Evolutionary conservation across 2,329 filamentous ascomycete species (phyloP).

Genomic region (Hypoxylon sp.): DNA sequence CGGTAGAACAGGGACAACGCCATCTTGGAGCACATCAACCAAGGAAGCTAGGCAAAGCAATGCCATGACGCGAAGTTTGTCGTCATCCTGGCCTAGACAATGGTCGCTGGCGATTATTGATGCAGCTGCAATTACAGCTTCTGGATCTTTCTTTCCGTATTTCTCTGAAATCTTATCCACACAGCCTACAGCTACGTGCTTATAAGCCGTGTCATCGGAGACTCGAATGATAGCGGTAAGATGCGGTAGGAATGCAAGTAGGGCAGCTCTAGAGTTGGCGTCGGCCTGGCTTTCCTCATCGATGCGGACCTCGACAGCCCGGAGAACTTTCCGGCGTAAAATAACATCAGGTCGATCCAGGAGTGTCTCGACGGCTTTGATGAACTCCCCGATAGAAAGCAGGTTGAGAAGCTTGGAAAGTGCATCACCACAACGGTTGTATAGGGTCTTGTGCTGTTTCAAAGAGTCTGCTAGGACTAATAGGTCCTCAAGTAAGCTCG

Average conservation of each 20-base stretch:
- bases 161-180: slow-evolving; percentile 94
- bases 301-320: slow-evolving; percentile 83
- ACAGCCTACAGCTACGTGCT: slow-evolving; percentile 87
- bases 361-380: slow-evolving; percentile 86
- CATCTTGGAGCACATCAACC: slow-evolving; percentile 87
- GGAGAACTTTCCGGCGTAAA: slow-evolving; percentile 82
- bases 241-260: slow-evolving; percentile 83
- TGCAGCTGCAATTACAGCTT: slow-evolving; percentile 80
- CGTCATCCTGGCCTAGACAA: slow-evolving; percentile 80
- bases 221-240: slow-evolving; percentile 81
- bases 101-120: slow-evolving; percentile 79
- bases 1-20: slow-evolving; percentile 85
- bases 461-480: slow-evolving; percentile 74
- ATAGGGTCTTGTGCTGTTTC: slow-evolving; percentile 66
- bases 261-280: slow-evolving; percentile 72
- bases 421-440: slow-evolving; percentile 73
- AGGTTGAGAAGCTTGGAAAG: slow-evolving; percentile 85
- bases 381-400: slow-evolving; percentile 87
- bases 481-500: slow-evolving; percentile 73
- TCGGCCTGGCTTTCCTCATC: slow-evolving; percentile 78
- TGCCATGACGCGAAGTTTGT: slow-evolving; percentile 82
- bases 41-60: slow-evolving; percentile 89
- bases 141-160: slow-evolving; percentile 91
- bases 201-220: slow-evolving; percentile 78
- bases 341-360: slow-evolving; percentile 80